Conservation (phyloP, 192 early-diverging fungal species). For the Globomyces pollinis-pini region DNA sequence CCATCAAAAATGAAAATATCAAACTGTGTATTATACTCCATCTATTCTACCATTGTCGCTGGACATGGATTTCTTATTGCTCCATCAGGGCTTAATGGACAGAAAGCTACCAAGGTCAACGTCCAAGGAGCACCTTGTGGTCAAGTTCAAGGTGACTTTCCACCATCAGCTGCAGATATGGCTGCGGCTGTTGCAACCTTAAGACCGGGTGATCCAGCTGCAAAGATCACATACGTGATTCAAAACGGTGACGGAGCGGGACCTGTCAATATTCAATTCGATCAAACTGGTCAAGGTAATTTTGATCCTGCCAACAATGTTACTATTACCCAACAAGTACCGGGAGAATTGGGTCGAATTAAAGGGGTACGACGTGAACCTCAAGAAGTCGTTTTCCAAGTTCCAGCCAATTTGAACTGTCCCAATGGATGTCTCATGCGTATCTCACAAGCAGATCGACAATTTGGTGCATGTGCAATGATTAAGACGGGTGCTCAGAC, state of each 20-base stretch:
- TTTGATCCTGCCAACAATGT: background rate
- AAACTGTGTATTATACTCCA: too few relatives aligned
- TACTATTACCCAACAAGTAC: constrained; percentile 5
- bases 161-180: background rate
- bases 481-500: background rate
- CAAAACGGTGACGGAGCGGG: constrained; percentile 16
- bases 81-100: background rate
- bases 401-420: background rate
- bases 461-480: background rate
- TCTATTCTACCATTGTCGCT: background rate
- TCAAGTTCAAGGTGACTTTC: background rate
- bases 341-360: background rate
- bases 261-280: constrained; percentile 6
- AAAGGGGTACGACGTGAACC: constrained; percentile 1
- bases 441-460: background rate
- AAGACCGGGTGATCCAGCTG: constrained; percentile 3
- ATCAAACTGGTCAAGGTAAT: constrained; percentile 9
- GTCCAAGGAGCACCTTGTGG: background rate
- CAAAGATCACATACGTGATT: constrained; percentile 7
- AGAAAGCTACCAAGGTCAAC: background rate
- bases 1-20: too few relatives aligned
- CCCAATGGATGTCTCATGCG: constrained; percentile 6
- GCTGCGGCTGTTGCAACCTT: constrained; percentile 6
- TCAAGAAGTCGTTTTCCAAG: background rate
- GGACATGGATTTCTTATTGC: background rate